Base-by-base conservation (phyloP, 2,329 filamentous ascomycete genomes). In the Trichothecium sympodiale region DNA sequence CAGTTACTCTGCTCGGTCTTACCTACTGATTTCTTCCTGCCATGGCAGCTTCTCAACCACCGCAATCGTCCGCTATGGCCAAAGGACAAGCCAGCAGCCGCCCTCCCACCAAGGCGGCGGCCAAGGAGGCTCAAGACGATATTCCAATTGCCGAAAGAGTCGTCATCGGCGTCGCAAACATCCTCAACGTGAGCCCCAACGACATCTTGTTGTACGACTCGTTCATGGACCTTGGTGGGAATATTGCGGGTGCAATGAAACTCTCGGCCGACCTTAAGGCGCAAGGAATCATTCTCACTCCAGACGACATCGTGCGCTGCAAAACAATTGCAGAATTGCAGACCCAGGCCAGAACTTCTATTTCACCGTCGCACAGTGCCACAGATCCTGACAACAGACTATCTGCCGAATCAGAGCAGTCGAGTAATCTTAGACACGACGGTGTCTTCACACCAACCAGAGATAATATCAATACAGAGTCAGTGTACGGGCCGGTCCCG, bases 311-410 rank as follows among this genome's bases (percentile, higher is more conserved):
- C 33, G 50, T 66, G 36, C 53, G 49, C 28, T 65, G 62, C 46
- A 53, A 52, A 33, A 67, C 57, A 4, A 48, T 68, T 29, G 57
- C 62, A 35, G 65, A 68, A 43, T 50, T 67, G 16, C 62, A 67
- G 46, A 61, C 58, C 2, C 55, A 56, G 40, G 50, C 63, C 17
- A 51, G 39, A 4, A 35, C 45, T 2, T 38, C 39, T 26, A 14
- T 9, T 12, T 34, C 33, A 14, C 20, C 33, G n/a, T 35, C 17
- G 28, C 14, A 31, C 14, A 31, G 28, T 16, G n/a, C 34, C 15
- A 17, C 34, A n/a, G 26, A 30, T 16, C 20, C 20, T 10, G 20
- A 25, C 10, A 25, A 25, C 10, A n/a, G n/a, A 36, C 14, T 23
- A 7, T 25, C 33, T 8, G 33, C 18, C 10, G 18, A 25, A 9